Conservation (phyloP, 257 asterid genomes). For the Nicotiana knightiana region DNA sequence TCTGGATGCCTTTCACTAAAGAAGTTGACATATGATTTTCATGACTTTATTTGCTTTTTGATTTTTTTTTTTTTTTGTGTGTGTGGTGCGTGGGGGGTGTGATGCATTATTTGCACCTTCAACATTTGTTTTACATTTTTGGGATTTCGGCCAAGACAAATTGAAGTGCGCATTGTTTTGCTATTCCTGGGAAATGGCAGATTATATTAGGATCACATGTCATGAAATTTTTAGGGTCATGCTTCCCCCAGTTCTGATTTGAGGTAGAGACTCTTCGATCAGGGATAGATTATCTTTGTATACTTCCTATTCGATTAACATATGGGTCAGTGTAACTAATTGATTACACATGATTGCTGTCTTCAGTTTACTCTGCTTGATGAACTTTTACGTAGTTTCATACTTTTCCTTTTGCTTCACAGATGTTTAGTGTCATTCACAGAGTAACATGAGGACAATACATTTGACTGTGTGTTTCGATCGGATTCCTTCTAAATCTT, state of each 20-base stretch:
- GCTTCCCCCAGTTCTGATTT: neutral
- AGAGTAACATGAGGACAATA: neutral
- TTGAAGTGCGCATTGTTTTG: neutral
- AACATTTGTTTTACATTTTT: neutral
- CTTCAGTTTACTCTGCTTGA: neutral
- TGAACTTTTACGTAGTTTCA: neutral
- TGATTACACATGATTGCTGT: neutral
- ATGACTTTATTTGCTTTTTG: neutral
- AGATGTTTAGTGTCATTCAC: neutral
- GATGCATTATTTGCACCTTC: neutral
- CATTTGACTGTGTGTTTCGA: neutral
- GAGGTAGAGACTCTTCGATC: neutral
- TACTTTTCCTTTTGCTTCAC: neutral
- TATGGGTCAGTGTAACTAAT: neutral
- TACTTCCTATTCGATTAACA: neutral
- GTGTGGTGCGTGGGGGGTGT: neutral
- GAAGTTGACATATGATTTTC: neutral
- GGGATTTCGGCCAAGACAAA: neutral
- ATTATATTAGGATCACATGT: neutral
- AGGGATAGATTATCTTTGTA: neutral
- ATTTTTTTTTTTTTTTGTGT: no score
- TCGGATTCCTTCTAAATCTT: neutral
- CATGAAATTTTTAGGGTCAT: neutral
- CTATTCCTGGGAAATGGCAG: neutral
- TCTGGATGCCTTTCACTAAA: neutral